Percentiles rank a stretch among this genome's conserved stretches.
Conservation (phyloP, 495 filamentous ascomycete species). For the Neurospora sp. region DNA sequence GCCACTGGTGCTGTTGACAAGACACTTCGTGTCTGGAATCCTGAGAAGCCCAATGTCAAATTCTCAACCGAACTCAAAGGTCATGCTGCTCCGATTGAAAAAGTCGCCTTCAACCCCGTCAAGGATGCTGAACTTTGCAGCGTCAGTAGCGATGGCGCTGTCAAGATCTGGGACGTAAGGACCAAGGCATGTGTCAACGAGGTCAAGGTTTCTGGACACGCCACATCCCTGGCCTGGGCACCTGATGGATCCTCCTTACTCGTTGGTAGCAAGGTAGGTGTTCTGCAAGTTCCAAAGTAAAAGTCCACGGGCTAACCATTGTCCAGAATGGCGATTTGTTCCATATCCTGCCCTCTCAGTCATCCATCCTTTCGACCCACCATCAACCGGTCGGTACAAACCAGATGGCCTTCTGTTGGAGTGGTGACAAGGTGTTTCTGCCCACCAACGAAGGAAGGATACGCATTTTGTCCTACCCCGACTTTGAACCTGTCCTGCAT, state of each 20-base stretch:
- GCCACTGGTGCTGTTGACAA: conserved; percentile 78
- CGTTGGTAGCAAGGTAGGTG: conserved; percentile 70
- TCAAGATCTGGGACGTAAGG: conserved; percentile 89
- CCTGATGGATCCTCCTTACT: conserved; percentile 77
- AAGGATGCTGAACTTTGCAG: conserved; percentile 85
- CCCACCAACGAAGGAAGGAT: conserved; percentile 77
- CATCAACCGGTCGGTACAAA: conserved; percentile 71
- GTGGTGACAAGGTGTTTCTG: conserved; percentile 60
- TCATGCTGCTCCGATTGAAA: conserved; percentile 67
- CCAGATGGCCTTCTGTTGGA: conserved; percentile 72
- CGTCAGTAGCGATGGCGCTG: conserved; percentile 72
- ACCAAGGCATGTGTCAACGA: conserved; percentile 69
- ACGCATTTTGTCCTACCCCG: conserved; percentile 68
- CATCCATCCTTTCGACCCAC: conserved; percentile 47
- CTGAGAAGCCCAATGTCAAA: conserved; percentile 67
- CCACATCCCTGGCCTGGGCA: conserved; percentile 76
- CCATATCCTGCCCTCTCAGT: conserved; percentile 46
- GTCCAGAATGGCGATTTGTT: conserved; percentile 60
- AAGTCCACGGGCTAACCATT: neutral
- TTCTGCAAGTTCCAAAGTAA: neutral
- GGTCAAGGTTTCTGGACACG: conserved; percentile 70
- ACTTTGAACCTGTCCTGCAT: conserved; percentile 37
- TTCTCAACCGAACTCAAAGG: conserved; percentile 83
- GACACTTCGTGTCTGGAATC: conserved; percentile 82
- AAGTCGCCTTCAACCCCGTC: conserved; percentile 80